phyloP scores from a whole-genome alignment of 148 eudicot species.

The Rhododendron mucronatum region DNA sequence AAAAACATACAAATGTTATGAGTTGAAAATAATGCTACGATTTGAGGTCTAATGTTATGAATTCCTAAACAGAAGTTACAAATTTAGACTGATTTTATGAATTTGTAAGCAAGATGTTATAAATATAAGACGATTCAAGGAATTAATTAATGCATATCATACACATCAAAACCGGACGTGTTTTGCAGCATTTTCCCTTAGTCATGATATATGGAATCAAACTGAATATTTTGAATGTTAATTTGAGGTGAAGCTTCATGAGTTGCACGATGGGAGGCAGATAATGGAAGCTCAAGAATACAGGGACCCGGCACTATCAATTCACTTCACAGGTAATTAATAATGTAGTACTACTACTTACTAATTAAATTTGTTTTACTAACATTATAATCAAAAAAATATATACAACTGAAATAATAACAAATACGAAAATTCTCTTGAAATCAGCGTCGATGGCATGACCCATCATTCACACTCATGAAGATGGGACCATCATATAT shows the following conservation, averaged over 20 bases:
- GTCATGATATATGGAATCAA: neutral
- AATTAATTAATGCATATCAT: no score
- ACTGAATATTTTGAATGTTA: neutral
- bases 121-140: neutral
- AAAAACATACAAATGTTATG: no score
- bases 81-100: neutral
- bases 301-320: neutral
- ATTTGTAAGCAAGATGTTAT: neutral
- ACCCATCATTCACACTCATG: no score
- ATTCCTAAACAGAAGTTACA: no score
- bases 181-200: neutral
- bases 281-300: neutral
- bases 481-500: no score
- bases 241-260: constrained; percentile 1
- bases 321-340: neutral
- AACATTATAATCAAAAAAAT: no score
- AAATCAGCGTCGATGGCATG: no score
- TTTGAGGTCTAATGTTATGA: no score
- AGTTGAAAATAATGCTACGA: no score
- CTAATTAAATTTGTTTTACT: no score
- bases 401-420: no score
- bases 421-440: no score
- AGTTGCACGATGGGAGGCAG: neutral
- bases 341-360: neutral
- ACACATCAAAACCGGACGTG: neutral